phyloP scores from a whole-genome alignment of 495 filamentous ascomycete genomes.

The Penicillium cataractarum region DNA sequence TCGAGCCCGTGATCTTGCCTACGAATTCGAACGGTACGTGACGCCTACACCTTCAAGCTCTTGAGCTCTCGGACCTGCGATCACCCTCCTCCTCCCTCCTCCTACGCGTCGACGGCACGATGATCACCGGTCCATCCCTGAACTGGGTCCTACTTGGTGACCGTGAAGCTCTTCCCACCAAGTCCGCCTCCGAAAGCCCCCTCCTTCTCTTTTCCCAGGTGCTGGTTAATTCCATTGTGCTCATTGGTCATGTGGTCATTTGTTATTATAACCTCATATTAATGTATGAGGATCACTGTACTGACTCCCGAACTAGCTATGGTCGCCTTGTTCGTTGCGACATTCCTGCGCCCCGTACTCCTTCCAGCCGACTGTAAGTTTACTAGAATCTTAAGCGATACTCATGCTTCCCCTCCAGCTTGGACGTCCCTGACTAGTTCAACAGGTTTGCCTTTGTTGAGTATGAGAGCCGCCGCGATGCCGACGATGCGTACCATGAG shows the following conservation, averaged over 20 bases:
- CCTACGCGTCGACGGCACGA: slow-evolving; percentile 20
- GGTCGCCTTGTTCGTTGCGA: slow-evolving; percentile 98
- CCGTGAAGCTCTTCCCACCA: slow-evolving; percentile 6
- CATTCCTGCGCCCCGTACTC: slow-evolving; percentile 93
- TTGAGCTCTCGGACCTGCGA: slow-evolving; percentile 33
- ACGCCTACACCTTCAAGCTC: slow-evolving; percentile 52
- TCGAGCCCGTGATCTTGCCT: slow-evolving; percentile 98
- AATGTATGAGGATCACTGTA: not conserved
- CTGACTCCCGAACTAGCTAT: slow-evolving; percentile 65
- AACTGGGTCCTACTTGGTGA: not conserved
- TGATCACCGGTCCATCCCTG: slow-evolving; percentile 14
- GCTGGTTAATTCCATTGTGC: slow-evolving; percentile 18
- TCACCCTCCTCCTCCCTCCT: slow-evolving; percentile 12
- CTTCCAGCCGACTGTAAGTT: slow-evolving; percentile 91
- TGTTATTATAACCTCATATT: slow-evolving; percentile 14
- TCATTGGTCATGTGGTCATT: slow-evolving; percentile 8
- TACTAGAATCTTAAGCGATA: not conserved
- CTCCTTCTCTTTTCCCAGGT: not conserved
- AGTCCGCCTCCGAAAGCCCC: not conserved
- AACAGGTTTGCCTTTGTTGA: slow-evolving; percentile 96
- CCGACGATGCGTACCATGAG: slow-evolving; percentile 98
- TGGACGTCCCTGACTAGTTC: slow-evolving; percentile 25
- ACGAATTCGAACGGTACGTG: slow-evolving; percentile 99
- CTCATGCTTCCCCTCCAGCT: no score
- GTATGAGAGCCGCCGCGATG: slow-evolving; percentile 98